Base-by-base conservation (phyloP, 1,139 yeast genomes). In the Diutina rugosa region DNA sequence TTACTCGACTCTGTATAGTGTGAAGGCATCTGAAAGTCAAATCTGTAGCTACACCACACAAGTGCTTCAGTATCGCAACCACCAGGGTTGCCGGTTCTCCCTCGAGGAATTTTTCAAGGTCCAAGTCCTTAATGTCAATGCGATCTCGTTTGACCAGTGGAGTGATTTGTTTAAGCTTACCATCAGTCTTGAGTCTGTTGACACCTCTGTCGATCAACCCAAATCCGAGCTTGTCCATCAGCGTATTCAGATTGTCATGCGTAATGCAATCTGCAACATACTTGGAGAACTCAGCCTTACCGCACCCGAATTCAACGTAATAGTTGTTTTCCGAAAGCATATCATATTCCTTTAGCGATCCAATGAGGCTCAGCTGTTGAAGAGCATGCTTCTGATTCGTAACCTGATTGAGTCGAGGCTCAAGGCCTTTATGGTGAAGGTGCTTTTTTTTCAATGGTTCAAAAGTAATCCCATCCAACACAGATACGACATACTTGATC, bases 1-100 rank as follows among this genome's bases (percentile, higher is more conserved):
- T 8, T 58, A 59, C 1, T 56, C 55, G 6, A 53, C 54, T 8
- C 58, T 55, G 8, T 58, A 57, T 1, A 57, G 54, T 16, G 66
- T 47, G 30, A 81, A 77, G 58, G 82, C 84, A 87, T 61, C 83
- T 77, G 47, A 90, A 69, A 0, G 97, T 87, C 55, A 90, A 72
- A 66, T 90, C 97, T 0, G 97, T 90, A 1, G 97, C 97, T 6
- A 87, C 95, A 7, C 97, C 97, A 70, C 97, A 90, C 52, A 90
- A 71, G 70, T 90, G 97, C 67, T 90, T 90, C 2, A 96, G 89
- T 2, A 90, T 81, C 2, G 84, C 89, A 12, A 85, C 83, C 10
- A 46, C 16, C 46, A 79, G 67, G 3, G 61, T 61, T 9, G 62
- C 61, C 0, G 66, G 65, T 3, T 58, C 53, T 12, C 64, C 57